Percentiles rank a stretch among this genome's conserved stretches.
These are phyloP conservation scores for Colletotrichum musae DNA, from an alignment of 2,329 filamentous ascomycete species.

Conservation along the genomic window DNA sequence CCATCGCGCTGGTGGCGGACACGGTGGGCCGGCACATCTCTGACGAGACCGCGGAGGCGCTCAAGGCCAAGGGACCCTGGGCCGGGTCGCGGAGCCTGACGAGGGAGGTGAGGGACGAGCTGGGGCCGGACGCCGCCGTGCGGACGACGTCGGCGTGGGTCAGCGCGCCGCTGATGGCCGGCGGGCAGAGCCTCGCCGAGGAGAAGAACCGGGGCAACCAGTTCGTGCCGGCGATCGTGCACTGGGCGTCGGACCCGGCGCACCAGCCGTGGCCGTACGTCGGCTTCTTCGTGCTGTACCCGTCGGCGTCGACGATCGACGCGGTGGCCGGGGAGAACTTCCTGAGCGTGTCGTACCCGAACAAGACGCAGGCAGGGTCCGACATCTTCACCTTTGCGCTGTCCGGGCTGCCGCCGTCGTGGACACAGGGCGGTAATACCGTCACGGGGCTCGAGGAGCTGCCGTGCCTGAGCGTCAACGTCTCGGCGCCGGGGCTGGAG, in stretches of 20 bases:
- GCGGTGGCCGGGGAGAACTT: conserved; percentile 53
- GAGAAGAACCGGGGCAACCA: conserved; percentile 54
- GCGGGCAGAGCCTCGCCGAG: conserved; percentile 55
- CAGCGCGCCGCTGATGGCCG: conserved; percentile 59
- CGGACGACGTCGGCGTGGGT: conserved; percentile 58
- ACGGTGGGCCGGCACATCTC: conserved; percentile 49
- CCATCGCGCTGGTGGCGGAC: conserved; percentile 55
- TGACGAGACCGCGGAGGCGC: conserved; percentile 45
- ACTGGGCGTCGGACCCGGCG: conserved; percentile 58
- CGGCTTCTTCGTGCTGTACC: conserved; percentile 57
- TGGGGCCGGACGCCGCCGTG: conserved; percentile 46
- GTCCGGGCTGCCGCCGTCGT: conserved; percentile 54
- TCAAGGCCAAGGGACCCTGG: conserved; percentile 52
- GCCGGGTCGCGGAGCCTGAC: conserved; percentile 52
- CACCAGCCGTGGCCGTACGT: conserved; percentile 57
- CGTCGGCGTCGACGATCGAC: conserved; percentile 58
- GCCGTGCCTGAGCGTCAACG: conserved; percentile 56
- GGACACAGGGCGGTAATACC: conserved; percentile 52
- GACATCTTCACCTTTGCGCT: conserved; percentile 57
- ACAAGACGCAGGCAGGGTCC: conserved; percentile 55
- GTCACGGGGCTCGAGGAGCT: conserved; percentile 52
- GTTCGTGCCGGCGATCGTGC: conserved; percentile 61
- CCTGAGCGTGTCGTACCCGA: conserved; percentile 56
- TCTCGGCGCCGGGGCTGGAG: conserved; percentile 55
- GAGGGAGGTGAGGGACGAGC: conserved; percentile 53